These are phyloP conservation scores for Sarocladium brachiariae DNA, from an alignment of 2,329 filamentous ascomycete species.

Conservation along the genomic window DNA sequence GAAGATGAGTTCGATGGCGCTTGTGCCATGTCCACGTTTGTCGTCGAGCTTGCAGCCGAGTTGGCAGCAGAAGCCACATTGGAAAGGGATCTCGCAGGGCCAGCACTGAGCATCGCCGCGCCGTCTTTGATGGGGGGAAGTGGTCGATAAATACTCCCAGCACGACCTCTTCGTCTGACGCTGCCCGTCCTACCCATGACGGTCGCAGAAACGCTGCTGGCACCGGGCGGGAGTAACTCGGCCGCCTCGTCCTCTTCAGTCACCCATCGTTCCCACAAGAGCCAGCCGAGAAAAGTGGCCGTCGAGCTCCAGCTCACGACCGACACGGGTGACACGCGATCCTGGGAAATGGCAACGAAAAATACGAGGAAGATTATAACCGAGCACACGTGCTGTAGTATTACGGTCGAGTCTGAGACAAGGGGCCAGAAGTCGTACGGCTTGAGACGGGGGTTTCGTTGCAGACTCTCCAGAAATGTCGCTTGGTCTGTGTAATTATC, in stretches of 20 bases:
- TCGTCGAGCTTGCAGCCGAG: constrained; percentile 40
- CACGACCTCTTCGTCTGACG: constrained; percentile 26
- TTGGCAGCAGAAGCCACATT: constrained; percentile 15
- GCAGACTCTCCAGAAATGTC: constrained; percentile 92
- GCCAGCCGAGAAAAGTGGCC: constrained; percentile 80
- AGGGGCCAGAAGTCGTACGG: constrained; percentile 98
- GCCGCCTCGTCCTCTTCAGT: constrained; percentile 53
- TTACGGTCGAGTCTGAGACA: constrained; percentile 89
- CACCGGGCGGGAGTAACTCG: constrained; percentile 18
- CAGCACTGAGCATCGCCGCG: constrained; percentile 9
- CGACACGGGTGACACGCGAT: constrained; percentile 81
- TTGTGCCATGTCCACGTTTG: constrained; percentile 37
- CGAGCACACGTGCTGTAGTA: constrained; percentile 93
- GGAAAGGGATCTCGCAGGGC: constrained; percentile 20
- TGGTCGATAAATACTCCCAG: constrained; percentile 31
- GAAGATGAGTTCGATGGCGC: constrained; percentile 38
- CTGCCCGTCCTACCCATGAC: constrained; percentile 27
- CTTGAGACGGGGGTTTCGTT: constrained; percentile 85
- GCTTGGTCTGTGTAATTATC: constrained; percentile 98
- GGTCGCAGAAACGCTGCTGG: constrained; percentile 28
- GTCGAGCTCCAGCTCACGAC: constrained; percentile 80
- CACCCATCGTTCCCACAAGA: constrained; percentile 88
- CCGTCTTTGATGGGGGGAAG: constrained; percentile 19
- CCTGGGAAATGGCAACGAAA: constrained; percentile 76
- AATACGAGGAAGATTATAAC: constrained; percentile 92